Percentiles rank a stretch among this genome's conserved stretches.
phyloP scores from a whole-genome alignment of 306 rosid species.

The Castanea mollissima region DNA sequence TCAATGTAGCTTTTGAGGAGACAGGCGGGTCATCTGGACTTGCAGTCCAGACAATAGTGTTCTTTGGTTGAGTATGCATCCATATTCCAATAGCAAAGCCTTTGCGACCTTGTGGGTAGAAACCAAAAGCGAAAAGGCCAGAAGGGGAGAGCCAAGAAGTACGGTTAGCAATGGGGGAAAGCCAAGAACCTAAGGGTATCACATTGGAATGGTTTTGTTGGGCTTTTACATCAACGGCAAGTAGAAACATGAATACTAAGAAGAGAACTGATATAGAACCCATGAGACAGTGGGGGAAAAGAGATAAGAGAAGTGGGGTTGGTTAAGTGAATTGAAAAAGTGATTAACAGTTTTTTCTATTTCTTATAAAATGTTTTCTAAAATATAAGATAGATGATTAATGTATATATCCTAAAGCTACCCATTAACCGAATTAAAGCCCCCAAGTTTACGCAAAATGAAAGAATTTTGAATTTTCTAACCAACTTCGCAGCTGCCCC shows the following conservation, averaged over 20 bases:
- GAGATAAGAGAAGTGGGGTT: no score
- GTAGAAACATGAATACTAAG: background rate
- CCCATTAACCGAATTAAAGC: no score
- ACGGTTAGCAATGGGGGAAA: background rate
- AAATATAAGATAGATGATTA: no score
- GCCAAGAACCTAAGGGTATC: background rate
- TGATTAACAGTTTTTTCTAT: no score
- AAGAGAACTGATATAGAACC: background rate
- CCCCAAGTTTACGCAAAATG: no score
- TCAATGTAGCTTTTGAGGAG: background rate
- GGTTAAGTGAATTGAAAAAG: no score
- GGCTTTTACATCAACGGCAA: background rate
- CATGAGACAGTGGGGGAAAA: no score
- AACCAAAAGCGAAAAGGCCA: slow-evolving; percentile 17
- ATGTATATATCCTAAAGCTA: no score
- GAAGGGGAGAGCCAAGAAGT: slow-evolving; percentile 19
- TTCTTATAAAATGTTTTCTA: no score
- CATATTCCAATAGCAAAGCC: slow-evolving; percentile 9
- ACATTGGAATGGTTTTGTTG: background rate
- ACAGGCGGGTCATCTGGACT: background rate
- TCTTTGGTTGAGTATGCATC: background rate
- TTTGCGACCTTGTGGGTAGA: slow-evolving; percentile 6
- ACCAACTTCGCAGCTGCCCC: no score
- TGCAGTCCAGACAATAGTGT: slow-evolving; percentile 22
- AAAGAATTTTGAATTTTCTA: no score